Evolutionary conservation across 192 early-diverging fungal genomes (phyloP).

Genomic region (Thamnidium elegans): DNA sequence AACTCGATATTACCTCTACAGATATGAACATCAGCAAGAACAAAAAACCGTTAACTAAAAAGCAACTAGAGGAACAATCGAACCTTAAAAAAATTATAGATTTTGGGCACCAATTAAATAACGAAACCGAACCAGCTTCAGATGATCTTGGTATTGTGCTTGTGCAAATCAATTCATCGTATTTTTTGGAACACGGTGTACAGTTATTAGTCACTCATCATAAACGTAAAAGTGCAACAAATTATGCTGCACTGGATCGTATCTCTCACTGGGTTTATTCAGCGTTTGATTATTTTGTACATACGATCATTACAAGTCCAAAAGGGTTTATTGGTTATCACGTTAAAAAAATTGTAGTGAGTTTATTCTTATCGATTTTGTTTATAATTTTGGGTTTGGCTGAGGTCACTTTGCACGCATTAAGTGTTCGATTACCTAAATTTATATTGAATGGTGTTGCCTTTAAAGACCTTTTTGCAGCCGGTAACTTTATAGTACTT

Average conservation of each 20-base stretch:
- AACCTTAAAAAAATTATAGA: slow-evolving; percentile 38
- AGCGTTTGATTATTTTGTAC: neutral
- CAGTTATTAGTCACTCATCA: slow-evolving; percentile 8
- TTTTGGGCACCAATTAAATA: slow-evolving; percentile 19
- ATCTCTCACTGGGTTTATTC: neutral
- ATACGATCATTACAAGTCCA: neutral
- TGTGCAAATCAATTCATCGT: slow-evolving; percentile 65
- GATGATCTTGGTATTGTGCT: slow-evolving; percentile 40
- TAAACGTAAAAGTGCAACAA: neutral
- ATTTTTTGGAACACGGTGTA: slow-evolving; percentile 53
- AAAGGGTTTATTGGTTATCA: slow-evolving; percentile 15
- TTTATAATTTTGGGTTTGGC: slow-evolving; percentile 53
- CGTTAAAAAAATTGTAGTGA: slow-evolving; percentile 29
- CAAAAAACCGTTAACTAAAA: neutral
- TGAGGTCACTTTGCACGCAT: slow-evolving; percentile 51
- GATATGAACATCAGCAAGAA: neutral
- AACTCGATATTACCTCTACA: slow-evolving; percentile 58
- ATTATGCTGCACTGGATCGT: neutral
- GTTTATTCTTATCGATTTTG: slow-evolving; percentile 35
- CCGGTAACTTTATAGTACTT: slow-evolving; percentile 38
- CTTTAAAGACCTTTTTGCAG: slow-evolving; percentile 68
- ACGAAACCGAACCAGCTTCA: neutral
- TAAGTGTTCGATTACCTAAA: slow-evolving; percentile 59
- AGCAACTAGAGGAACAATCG: slow-evolving; percentile 1
- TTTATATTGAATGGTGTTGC: slow-evolving; percentile 62